Base-by-base conservation (phyloP, 2,329 filamentous ascomycete species). In the Aspergillus ochraceus region DNA sequence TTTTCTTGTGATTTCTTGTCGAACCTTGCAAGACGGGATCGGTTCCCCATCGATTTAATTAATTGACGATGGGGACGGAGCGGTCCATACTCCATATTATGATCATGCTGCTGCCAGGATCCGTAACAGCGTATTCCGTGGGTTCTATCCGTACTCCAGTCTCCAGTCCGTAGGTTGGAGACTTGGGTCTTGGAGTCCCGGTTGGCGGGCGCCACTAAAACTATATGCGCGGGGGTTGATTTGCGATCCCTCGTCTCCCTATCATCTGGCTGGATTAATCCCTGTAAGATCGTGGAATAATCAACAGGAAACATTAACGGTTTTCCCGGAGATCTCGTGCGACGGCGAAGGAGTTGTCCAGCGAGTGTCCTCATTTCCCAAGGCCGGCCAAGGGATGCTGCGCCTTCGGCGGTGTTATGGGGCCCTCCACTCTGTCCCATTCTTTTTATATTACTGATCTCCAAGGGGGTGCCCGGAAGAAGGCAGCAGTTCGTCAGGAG, bases 351-450 rank as follows among this genome's bases (percentile, higher is more conserved):
- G 24, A 45, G 30, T 14, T 51, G n/a, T 42, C 57, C 52, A 52
- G 46, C 55, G 55, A 50, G 53, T 26, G 20, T 29, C 19, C 22
- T 60, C 26, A 59, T 60, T 62, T 61, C 57, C 51, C 45, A 42
- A 54, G 32, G 24, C 36, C 20, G 52, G 55, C 55, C 59, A 64
- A 63, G 64, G 55, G 60, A 61, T 60, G 62, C 64, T 60, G 64
- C 63, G 58, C 52, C 54, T 54, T 54, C 56, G 49, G 50, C 50
- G 49, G 52, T 49, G 45, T 30, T 50, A 46, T n/a, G 49, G 24
- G 55, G 49, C n/a, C 52, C 58, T 50, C 58, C 58, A 60, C 58
- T 54, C 30, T 19, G 50, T 51, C 54, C 54, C 52, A 47, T 46
- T 47, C 22, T 22, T 42, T 53, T 29, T 22, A 54, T 32, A 54